Evolutionary conservation across 306 rosid species (phyloP).

Genomic region (Castanospermum australe): DNA sequence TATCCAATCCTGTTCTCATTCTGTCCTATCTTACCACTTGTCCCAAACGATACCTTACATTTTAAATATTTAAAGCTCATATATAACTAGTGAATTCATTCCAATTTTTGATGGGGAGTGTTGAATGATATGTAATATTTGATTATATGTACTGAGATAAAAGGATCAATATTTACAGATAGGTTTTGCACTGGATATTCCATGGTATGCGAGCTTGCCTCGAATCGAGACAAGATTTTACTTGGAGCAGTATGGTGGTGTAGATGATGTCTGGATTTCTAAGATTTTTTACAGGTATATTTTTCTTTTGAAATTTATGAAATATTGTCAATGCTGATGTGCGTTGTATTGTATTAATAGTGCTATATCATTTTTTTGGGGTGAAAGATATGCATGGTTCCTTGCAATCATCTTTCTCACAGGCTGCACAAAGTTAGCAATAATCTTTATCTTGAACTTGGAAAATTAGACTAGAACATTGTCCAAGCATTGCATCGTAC

Average conservation of each 20-base stretch:
- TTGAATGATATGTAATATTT: too few species aligned
- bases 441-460: conserved; percentile 54
- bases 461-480: conserved; percentile 55
- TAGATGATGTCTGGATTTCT: conserved; percentile 66
- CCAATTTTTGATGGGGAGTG: too few species aligned
- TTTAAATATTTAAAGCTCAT: too few species aligned
- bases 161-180: conserved; percentile 31
- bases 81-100: too few species aligned
- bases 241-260: conserved; percentile 60
- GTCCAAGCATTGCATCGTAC: conserved; percentile 54
- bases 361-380: too few species aligned
- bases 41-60: too few species aligned
- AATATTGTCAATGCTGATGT: too few species aligned
- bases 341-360: too few species aligned
- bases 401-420: neutral
- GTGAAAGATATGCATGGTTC: too few species aligned
- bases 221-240: conserved; percentile 59
- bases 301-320: too few species aligned
- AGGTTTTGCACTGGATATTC: conserved; percentile 54
- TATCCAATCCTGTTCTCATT: too few species aligned
- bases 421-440: conserved; percentile 64
- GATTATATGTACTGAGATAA: neutral
- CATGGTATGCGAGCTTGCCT: conserved; percentile 65
- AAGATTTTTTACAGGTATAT: conserved; percentile 62
- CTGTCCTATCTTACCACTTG: too few species aligned